phyloP scores from a whole-genome alignment of 345 rosid genomes.

The Gossypium turneri region DNA sequence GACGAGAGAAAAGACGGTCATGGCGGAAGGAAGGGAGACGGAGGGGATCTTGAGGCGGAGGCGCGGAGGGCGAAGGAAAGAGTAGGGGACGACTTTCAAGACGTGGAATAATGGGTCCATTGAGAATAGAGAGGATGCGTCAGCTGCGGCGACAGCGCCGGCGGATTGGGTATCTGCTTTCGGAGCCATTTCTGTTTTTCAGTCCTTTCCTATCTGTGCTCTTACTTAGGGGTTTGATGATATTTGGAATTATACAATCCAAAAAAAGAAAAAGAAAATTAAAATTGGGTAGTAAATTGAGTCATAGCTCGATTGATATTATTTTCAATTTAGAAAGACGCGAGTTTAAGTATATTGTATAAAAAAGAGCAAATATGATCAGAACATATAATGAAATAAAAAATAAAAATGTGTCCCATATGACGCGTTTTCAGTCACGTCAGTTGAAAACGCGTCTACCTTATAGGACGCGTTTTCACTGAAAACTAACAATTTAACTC shows the following conservation, averaged over 20 bases:
- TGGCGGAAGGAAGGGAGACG: conserved; percentile 74
- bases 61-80: conserved; percentile 73
- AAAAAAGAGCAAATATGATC: no score
- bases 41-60: conserved; percentile 92
- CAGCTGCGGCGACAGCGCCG: background rate
- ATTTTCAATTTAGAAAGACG: rapidly evolving
- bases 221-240: background rate
- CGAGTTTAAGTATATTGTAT: rapidly evolving
- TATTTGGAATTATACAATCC: no score
- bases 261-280: no score
- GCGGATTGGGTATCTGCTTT: conserved; percentile 8
- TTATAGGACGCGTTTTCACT: no score
- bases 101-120: conserved; percentile 73
- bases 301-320: no score
- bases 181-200: conserved; percentile 2
- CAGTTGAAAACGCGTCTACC: no score
- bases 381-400: no score
- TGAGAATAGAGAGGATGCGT: conserved; percentile 22
- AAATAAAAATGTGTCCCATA: rapidly evolving
- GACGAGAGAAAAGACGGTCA: conserved; percentile 61
- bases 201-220: background rate
- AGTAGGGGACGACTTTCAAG: conserved; percentile 55
- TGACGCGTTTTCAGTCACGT: no score
- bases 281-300: no score
- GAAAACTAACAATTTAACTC: no score